Base-by-base conservation (phyloP, 805 yeast genomes). In the Grigorovia jiainica region DNA sequence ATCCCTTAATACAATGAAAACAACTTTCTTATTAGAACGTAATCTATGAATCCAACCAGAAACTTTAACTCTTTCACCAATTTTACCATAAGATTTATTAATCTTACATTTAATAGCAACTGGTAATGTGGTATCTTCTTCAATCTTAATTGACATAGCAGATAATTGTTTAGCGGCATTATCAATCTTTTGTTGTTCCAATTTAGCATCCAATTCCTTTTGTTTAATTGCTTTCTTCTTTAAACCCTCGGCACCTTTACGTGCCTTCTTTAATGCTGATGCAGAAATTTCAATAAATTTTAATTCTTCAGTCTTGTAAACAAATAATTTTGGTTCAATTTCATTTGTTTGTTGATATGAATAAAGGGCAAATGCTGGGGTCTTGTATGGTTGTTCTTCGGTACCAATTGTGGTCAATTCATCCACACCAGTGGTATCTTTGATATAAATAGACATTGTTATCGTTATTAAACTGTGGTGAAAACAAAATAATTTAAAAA, bases 21-120 rank as follows among this genome's bases (percentile, higher is more conserved):
- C 92, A 37, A 87, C 75, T 36, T 95, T 95, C 70, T 94, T 92
- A 66, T 92, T 97, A 35, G 78, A 54, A 65, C 99, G 81, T 54
- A 94, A 72, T 63, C 98, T 82, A 65, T 92, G 99, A 47, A 92
- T 73, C 99, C 99, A 92, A 47, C 98, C 99, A 50, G 78, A 79
- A 35, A 90, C 81, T 43, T 71, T 61, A 41, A 87, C 87, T 64
- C 99, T 78, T 47, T 68, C 52, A 44, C 78, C 92, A 34, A 87
- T 72, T 54, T 65, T 55, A 5, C 67, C 71, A 44, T 72, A 72
- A 40, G 80, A 63, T 8, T 72, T 52, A 47, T 68, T 63, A 55
- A 92, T 75, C 67, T 86, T 89, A 62, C 78, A 72, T 57, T 68
- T 76, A 43, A 64, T 59, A 36, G 97, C 90, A 29, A 54, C 58